Evolutionary conservation across 2,329 filamentous ascomycete genomes (phyloP), one percentile per base, ranked within the genome.

Genomic region (Colletotrichum agaves): DNA sequence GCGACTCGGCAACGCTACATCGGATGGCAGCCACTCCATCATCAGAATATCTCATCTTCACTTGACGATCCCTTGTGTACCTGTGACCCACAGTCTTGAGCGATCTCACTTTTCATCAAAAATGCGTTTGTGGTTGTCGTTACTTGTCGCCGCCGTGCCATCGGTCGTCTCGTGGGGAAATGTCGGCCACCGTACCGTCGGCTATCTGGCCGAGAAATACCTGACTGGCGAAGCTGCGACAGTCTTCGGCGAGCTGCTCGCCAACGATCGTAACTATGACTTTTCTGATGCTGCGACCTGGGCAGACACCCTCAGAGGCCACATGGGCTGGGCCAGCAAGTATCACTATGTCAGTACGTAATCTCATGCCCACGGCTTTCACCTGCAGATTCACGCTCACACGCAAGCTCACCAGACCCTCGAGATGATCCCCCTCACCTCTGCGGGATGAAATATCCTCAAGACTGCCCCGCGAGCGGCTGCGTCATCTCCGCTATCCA

Each of bases 321-420:
- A 67, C 49, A 69, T 68, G 63, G 63, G 67, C 63, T 63, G 67
- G 55, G 64, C 67, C 15, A 70, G 63, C 63, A 65, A 70, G 37
- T 71, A 69, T 61, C 69, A 71, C 61, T 71, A 63, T 50, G 68
- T 71, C 63, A 70, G 68, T 69, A 27, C 35, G 11, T 17, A 15
- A 33, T 5, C 6, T 15, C 12, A 4, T n/a, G 2, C 8, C 8
- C 19, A 11, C 3, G 13, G 15, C 4, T 19, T 41, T n/a, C 15
- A 41, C 3, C 10, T 13, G 5, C 19, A 39, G 11, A 4, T 5
- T 31, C n/a, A 27, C 6, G 27, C 27, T 15, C 5, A 12, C 3
- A n/a, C 33, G 27, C 41, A 17, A 12, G 37, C 19, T 37, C 52
- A 21, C 7, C 33, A 68, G 65, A 68, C 43, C 65, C 65, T 17